A percentile compares a stretch with the other conserved stretches of the same genome.
Evolutionary conservation across 1,139 yeast species (phyloP).

Genomic region (Debaryomyces sp.): DNA sequence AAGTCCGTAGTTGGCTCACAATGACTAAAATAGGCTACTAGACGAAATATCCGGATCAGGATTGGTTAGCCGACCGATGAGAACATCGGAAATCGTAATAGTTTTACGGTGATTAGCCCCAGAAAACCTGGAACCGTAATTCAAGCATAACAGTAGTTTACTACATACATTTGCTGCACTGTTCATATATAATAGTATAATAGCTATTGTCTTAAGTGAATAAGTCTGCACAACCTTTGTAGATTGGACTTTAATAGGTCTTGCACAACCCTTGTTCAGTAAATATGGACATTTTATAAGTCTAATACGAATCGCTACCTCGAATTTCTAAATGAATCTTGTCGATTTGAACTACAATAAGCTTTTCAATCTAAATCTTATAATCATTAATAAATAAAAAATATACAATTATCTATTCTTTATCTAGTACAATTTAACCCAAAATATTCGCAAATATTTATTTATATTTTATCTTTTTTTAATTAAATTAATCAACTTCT

Average conservation of each 20-base stretch:
- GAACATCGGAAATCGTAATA: not conserved
- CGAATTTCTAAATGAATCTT: too few species aligned
- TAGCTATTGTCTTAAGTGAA: not conserved
- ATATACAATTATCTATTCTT: conserved; percentile 14
- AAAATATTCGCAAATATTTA: conserved; percentile 2
- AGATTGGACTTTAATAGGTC: too few species aligned
- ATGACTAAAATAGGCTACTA: not conserved
- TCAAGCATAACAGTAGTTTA: not conserved
- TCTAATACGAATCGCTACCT: too few species aligned
- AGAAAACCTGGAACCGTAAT: not conserved
- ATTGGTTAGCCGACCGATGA: not conserved
- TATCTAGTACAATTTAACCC: conserved; percentile 9
- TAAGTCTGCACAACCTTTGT: too few species aligned
- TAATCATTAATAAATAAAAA: conserved; percentile 9
- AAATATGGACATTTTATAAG: too few species aligned
- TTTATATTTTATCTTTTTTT: not conserved
- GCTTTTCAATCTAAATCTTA: not conserved
- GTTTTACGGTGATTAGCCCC: not conserved
- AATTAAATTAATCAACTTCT: conserved; percentile 74
- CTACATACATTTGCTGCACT: not conserved
- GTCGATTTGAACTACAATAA: not conserved
- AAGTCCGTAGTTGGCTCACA: not conserved
- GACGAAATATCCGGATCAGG: not conserved
- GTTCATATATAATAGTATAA: not conserved
- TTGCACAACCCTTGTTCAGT: too few species aligned